These are phyloP conservation scores for Endotrypanum monterogeii DNA, from an alignment of 208 protist species.

Conservation along the genomic window DNA sequence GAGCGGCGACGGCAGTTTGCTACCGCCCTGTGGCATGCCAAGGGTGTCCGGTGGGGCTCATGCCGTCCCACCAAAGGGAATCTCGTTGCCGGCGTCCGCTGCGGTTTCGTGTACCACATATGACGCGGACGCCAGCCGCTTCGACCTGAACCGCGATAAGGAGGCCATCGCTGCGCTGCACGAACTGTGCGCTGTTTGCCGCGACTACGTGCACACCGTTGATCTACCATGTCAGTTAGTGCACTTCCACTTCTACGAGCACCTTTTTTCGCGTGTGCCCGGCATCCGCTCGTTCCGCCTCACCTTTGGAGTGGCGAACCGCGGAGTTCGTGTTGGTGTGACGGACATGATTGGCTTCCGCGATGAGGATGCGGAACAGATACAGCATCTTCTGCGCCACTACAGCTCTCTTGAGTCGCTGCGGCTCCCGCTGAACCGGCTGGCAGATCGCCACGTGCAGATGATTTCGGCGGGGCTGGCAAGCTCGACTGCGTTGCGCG, in stretches of 20 bases:
- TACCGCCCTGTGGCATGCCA: conserved; percentile 5
- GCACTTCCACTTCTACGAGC: conserved; percentile 70
- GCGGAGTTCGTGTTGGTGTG: conserved; percentile 53
- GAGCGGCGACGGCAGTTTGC: conserved; percentile 6
- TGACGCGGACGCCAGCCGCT: conserved; percentile 25
- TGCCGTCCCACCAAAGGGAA: not conserved
- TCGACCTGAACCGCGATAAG: conserved; percentile 30
- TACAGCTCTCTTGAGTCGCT: conserved; percentile 57
- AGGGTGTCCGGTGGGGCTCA: not conserved
- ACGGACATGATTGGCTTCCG: conserved; percentile 78
- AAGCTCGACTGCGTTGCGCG: conserved; percentile 57
- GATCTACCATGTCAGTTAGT: conserved; percentile 73
- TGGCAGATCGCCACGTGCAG: conserved; percentile 53
- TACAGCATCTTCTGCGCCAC: conserved; percentile 57
- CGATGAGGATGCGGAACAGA: conserved; percentile 60
- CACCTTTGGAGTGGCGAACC: conserved; percentile 73
- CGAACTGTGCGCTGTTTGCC: conserved; percentile 66
- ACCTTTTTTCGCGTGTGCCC: conserved; percentile 69
- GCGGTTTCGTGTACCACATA: conserved; percentile 16
- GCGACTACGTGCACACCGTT: conserved; percentile 71
- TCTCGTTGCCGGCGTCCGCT: not conserved
- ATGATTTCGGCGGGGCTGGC: conserved; percentile 66
- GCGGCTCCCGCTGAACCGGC: conserved; percentile 68
- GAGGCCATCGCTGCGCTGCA: conserved; percentile 36
- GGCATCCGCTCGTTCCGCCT: conserved; percentile 66